A percentile compares a stretch with the other conserved stretches of the same genome.
Evolutionary conservation across 2,329 filamentous ascomycete species (phyloP).

Genomic region (Fusarium pininemorale): DNA sequence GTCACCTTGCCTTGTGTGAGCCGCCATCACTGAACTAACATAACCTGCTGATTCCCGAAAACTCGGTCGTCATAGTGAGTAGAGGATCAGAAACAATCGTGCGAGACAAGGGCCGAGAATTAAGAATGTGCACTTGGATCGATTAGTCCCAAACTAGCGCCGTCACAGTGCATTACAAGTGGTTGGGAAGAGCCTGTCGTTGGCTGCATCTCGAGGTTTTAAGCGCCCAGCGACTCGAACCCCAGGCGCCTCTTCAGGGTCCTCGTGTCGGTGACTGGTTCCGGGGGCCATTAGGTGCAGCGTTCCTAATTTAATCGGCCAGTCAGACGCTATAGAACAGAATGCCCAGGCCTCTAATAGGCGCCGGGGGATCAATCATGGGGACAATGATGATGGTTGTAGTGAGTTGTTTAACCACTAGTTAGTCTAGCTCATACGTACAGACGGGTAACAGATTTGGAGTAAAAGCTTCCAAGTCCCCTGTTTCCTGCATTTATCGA

Average conservation of each 20-base stretch:
- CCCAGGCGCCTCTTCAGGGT: conserved; percentile 23
- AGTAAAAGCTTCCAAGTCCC: conserved; percentile 26
- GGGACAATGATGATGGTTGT: background rate
- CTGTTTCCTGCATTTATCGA: conserved; percentile 7
- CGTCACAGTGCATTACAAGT: conserved; percentile 40
- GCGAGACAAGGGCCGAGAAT: background rate
- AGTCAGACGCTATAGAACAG: conserved; percentile 30
- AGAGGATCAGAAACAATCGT: background rate
- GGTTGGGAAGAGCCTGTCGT: conserved; percentile 30
- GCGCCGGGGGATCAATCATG: conserved; percentile 23
- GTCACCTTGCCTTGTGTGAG: background rate
- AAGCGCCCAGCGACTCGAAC: conserved; percentile 37
- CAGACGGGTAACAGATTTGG: background rate
- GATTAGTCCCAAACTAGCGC: conserved; percentile 35
- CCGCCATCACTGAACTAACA: background rate
- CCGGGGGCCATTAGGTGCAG: conserved; percentile 14
- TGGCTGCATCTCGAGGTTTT: conserved; percentile 30
- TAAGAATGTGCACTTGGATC: conserved; percentile 4
- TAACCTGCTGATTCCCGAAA: conserved; percentile 11
- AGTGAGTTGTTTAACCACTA: background rate
- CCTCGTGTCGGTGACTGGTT: conserved; percentile 1
- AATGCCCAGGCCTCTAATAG: conserved; percentile 38
- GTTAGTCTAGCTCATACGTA: no score
- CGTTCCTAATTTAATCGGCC: conserved; percentile 44
- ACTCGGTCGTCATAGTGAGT: conserved; percentile 1